Evolutionary conservation across 129 eudicot species (phyloP), one percentile per base, ranked within the genome.

Genomic region (Artemisia argyi): DNA sequence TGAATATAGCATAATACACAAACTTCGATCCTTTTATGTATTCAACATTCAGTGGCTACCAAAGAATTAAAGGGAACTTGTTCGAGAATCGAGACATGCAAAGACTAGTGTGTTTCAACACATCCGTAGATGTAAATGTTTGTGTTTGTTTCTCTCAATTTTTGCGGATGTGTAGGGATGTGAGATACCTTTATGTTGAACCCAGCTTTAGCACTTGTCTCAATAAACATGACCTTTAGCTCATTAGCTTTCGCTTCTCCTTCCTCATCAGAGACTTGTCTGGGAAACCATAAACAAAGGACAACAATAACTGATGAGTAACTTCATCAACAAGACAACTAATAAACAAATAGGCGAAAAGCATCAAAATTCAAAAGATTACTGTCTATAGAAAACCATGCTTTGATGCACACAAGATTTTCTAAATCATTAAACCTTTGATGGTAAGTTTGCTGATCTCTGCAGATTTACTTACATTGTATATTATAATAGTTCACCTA

Each of bases 211-310:
- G 86, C 92, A 81, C 92, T 84, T 35, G 89, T 87, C 79, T 87
- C 86, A 12, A 84, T 79, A 59, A 87, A 86, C 91, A 86, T 86
- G 59, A 87, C 92, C 42, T 81, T 79, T 5, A 84, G 76, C 35
- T 84, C 86, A 60, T 66, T 70, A 65, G 92, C 85, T 79, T 84
- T 87, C 16, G 81, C 86, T 75, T 86, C 91, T 52, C 86, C 91
- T 86, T 86, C 91, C 79, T 86, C 88, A 2, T 81, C 84, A 0
- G 91, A 86, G 4, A 83, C 91, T 86, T 86, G 91, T 83, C 91
- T 83, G 77, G 44, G 30, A 53, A 48, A 73, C 18, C 60, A 78
- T 35, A 60, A 77, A 56, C 65, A 76, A 30, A 73, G 35, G 46
- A 80, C 52, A 28, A 61, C 35, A 49, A n/a, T 51, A 58, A 72